Evolutionary conservation across 257 asterid species (phyloP).

Genomic region (Penstemon newberryi): DNA sequence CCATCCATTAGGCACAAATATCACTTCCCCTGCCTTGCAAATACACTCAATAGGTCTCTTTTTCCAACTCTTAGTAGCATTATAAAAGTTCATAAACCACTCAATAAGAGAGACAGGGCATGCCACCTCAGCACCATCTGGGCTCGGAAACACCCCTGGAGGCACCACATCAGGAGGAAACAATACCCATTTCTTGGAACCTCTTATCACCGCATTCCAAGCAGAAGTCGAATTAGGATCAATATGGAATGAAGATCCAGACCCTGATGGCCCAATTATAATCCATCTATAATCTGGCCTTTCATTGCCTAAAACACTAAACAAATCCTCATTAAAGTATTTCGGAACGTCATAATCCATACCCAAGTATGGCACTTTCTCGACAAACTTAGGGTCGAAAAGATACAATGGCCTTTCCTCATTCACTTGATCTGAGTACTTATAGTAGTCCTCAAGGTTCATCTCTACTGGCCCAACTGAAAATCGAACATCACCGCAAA

Average conservation of each 20-base stretch:
- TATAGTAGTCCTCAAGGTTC: conserved; percentile 67
- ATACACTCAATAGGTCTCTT: conserved; percentile 84
- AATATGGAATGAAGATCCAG: conserved; percentile 95
- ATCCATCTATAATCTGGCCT: conserved; percentile 96
- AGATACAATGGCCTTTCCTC: conserved; percentile 95
- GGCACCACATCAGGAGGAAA: conserved; percentile 96
- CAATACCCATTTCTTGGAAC: conserved; percentile 94
- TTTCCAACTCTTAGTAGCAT: conserved; percentile 59
- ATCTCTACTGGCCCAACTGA: conserved; percentile 85
- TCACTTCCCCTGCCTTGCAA: conserved; percentile 91
- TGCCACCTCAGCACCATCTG: conserved; percentile 96
- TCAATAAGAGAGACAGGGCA: conserved; percentile 94
- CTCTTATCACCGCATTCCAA: conserved; percentile 94
- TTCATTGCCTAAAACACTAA: conserved; percentile 73
- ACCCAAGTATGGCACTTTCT: conserved; percentile 72
- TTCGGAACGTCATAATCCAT: conserved; percentile 66
- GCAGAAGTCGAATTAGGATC: conserved; percentile 99
- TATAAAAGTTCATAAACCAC: conserved; percentile 98
- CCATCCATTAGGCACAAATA: conserved; percentile 98
- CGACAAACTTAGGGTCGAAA: conserved; percentile 85
- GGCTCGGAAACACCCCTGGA: conserved; percentile 97
- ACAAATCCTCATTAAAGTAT: conserved; percentile 87
- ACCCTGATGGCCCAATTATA: conserved; percentile 92
- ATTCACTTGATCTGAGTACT: conserved; percentile 73
- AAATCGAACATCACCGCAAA: conserved; percentile 60